Evolutionary conservation across 2,329 filamentous ascomycete genomes (phyloP).

Genomic region (Neonectria ditissima): DNA sequence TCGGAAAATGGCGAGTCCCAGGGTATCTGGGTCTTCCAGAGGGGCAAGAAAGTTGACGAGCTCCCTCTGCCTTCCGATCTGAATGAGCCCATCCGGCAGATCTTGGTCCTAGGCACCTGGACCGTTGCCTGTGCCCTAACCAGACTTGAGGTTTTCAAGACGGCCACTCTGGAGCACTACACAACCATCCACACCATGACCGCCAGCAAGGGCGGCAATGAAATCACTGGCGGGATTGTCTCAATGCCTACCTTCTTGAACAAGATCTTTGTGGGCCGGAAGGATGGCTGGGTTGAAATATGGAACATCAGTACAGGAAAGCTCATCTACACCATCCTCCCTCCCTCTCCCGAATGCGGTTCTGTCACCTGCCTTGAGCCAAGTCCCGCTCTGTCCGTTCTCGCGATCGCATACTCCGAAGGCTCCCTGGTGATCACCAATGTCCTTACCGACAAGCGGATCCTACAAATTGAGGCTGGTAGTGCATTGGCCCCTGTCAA

Average conservation of each 20-base stretch:
- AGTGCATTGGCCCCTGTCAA: conserved; percentile 75
- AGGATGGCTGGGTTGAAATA: conserved; percentile 92
- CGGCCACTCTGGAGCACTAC: conserved; percentile 85
- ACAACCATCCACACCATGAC: conserved; percentile 79
- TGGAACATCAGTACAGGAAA: conserved; percentile 97
- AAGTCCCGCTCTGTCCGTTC: conserved; percentile 83
- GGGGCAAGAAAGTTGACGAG: conserved; percentile 85
- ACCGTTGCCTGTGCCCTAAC: conserved; percentile 82
- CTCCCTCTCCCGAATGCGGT: conserved; percentile 78
- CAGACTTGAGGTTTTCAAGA: conserved; percentile 90
- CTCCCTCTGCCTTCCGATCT: conserved; percentile 75
- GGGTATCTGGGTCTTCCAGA: conserved; percentile 91
- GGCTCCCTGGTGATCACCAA: conserved; percentile 86
- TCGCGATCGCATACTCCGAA: conserved; percentile 88
- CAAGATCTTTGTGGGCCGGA: conserved; percentile 90
- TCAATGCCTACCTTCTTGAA: conserved; percentile 96
- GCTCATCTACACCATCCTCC: conserved; percentile 88
- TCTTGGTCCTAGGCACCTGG: conserved; percentile 91
- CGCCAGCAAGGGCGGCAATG: conserved; percentile 68
- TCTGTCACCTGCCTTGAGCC: conserved; percentile 89
- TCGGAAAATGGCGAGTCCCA: conserved; percentile 61
- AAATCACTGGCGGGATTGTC: conserved; percentile 82
- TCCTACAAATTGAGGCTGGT: conserved; percentile 77
- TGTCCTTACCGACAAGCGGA: conserved; percentile 78
- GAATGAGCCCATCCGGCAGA: conserved; percentile 77